These are phyloP conservation scores for Dacryopinax spathularia DNA, from an alignment of 768 basidiomycete species.

Conservation along the genomic window DNA sequence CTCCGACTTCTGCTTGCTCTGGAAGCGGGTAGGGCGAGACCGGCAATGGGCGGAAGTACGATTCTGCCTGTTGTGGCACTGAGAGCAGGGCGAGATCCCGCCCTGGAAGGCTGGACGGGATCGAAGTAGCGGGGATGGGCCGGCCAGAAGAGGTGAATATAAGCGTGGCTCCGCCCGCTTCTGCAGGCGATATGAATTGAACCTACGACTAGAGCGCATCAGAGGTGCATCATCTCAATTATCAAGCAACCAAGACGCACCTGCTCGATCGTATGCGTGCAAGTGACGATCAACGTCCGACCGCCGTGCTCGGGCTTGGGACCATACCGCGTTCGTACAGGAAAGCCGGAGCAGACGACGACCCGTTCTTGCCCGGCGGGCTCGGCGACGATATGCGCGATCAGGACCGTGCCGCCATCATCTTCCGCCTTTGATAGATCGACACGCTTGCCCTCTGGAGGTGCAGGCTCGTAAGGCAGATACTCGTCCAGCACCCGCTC, in stretches of 20 bases:
- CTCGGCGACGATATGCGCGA: slow-evolving; percentile 38
- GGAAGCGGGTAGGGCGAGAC: slow-evolving; percentile 49
- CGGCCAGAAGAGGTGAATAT: slow-evolving; percentile 20
- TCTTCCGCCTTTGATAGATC: slow-evolving; percentile 20
- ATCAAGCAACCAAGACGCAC: slow-evolving; percentile 20
- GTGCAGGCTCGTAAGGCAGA: slow-evolving; percentile 41
- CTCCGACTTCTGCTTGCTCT: slow-evolving; percentile 32
- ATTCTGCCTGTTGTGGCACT: slow-evolving; percentile 13
- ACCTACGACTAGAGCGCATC: slow-evolving; percentile 19
- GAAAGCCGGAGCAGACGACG: slow-evolving; percentile 44
- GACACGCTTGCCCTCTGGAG: slow-evolving; percentile 22
- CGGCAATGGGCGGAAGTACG: slow-evolving; percentile 34
- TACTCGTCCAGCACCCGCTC: slow-evolving; percentile 27
- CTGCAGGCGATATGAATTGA: slow-evolving; percentile 23
- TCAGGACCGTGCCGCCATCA: slow-evolving; percentile 29
- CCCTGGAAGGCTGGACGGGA: slow-evolving; percentile 44
- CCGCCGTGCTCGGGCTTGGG: slow-evolving; percentile 14
- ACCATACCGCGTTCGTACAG: slow-evolving; percentile 25
- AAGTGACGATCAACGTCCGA: slow-evolving; percentile 33
- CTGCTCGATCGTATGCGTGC: slow-evolving; percentile 52
- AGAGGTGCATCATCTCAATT: background rate
- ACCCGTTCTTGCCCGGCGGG: slow-evolving; percentile 30
- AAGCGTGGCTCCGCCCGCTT: slow-evolving; percentile 28
- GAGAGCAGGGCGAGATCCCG: slow-evolving; percentile 42
- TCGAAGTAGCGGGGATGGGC: slow-evolving; percentile 29